A percentile compares a stretch with the other conserved stretches of the same genome.
These are phyloP conservation scores for Solanum chacoense DNA, from an alignment of 305 asterid genomes.

Conservation along the genomic window DNA sequence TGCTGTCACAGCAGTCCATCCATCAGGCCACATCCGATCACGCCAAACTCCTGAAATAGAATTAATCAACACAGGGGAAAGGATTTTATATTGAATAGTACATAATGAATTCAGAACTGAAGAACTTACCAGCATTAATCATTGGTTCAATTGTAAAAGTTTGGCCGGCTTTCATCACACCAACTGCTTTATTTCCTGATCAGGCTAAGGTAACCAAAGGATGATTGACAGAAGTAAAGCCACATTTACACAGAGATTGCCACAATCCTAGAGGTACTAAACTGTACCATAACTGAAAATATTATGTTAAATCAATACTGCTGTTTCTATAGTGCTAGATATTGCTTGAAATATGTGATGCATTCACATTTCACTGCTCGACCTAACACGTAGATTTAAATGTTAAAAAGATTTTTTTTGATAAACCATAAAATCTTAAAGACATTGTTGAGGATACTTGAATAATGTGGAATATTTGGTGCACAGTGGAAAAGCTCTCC, in stretches of 20 bases:
- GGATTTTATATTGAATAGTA: not conserved
- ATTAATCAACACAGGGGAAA: constrained; percentile 1
- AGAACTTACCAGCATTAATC: constrained; percentile 64
- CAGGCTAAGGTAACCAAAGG: constrained; percentile 38
- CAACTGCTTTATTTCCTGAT: constrained; percentile 96
- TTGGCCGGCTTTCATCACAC: constrained; percentile 96
- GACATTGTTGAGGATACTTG: constrained; percentile 63
- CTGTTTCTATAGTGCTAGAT: not conserved
- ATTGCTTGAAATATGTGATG: not conserved
- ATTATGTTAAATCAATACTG: not conserved
- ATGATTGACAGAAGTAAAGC: not conserved
- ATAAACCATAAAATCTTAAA: not conserved
- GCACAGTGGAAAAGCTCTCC: constrained; percentile 98
- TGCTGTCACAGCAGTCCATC: constrained; percentile 93
- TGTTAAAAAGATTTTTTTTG: not conserved
- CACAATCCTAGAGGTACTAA: not conserved
- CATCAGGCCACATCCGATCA: constrained; percentile 98
- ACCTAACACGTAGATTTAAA: not conserved
- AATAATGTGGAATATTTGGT: constrained; percentile 93
- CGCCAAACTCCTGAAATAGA: constrained; percentile 72
- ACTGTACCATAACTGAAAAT: not conserved
- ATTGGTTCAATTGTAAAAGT: constrained; percentile 95
- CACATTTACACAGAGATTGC: not conserved
- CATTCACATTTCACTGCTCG: not conserved
- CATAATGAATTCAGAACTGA: not conserved